phyloP scores from a whole-genome alignment of 805 yeast genomes.

The Candida koratica region DNA sequence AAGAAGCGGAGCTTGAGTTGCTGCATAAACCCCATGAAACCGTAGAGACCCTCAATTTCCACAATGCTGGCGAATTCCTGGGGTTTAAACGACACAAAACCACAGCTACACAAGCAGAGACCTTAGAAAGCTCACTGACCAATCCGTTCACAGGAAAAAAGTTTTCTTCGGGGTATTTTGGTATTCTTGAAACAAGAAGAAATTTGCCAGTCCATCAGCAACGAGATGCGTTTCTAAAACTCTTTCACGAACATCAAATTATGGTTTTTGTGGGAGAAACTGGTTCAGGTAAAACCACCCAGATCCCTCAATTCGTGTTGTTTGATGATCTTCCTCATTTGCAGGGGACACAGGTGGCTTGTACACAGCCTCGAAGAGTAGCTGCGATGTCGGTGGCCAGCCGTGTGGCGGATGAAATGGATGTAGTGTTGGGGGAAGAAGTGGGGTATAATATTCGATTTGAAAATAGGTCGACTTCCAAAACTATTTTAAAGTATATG shows the following conservation, averaged over 20 bases:
- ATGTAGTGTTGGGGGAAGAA: constrained; percentile 85
- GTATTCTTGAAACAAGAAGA: constrained; percentile 73
- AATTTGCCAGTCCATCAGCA: constrained; percentile 93
- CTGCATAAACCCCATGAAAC: constrained; percentile 45
- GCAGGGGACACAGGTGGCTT: constrained; percentile 80
- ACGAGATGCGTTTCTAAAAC: constrained; percentile 78
- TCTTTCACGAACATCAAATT: constrained; percentile 84
- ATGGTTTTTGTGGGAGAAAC: constrained; percentile 99
- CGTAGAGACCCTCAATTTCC: constrained; percentile 42
- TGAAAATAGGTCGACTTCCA: constrained; percentile 78
- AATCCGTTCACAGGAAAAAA: constrained; percentile 79
- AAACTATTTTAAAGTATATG: constrained; percentile 89
- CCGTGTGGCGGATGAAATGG: constrained; percentile 97
- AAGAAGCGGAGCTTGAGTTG: constrained; percentile 56
- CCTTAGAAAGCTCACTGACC: constrained; percentile 50
- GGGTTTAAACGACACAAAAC: constrained; percentile 58
- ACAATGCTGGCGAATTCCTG: constrained; percentile 64
- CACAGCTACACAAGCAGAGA: constrained; percentile 58
- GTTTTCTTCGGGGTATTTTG: constrained; percentile 65
- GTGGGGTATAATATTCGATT: constrained; percentile 95
- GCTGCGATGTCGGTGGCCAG: constrained; percentile 99
- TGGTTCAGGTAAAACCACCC: constrained; percentile 98
- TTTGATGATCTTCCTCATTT: constrained; percentile 92
- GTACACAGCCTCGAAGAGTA: constrained; percentile 96
- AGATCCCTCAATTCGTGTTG: constrained; percentile 92